phyloP scores from a whole-genome alignment of 257 asterid genomes.

The Lantana camara region DNA sequence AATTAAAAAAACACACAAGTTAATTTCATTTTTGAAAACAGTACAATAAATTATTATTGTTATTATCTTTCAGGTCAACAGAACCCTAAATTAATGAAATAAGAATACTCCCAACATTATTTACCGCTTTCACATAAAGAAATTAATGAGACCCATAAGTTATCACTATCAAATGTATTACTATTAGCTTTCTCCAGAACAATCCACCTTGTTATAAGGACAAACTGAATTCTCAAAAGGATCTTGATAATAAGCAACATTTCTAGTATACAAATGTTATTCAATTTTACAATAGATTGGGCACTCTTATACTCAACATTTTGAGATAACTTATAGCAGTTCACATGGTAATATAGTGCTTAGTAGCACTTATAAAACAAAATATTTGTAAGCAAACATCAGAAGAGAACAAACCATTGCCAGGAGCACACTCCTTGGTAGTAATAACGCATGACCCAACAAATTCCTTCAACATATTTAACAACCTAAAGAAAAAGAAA shows the following conservation, averaged over 20 bases:
- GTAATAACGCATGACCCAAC: slow-evolving; percentile 81
- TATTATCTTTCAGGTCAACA: no score
- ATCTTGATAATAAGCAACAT: not conserved
- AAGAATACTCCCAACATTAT: no score
- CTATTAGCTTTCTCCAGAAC: no score
- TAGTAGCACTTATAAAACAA: not conserved
- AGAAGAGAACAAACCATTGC: slow-evolving; percentile 59
- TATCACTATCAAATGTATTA: no score
- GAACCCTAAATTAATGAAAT: no score
- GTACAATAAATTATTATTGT: no score
- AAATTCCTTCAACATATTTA: slow-evolving; percentile 68
- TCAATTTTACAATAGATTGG: not conserved
- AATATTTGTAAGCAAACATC: not conserved
- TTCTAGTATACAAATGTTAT: not conserved
- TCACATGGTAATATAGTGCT: slow-evolving; percentile 1
- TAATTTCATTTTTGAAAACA: not conserved
- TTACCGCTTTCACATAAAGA: no score
- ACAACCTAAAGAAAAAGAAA: slow-evolving; percentile 45
- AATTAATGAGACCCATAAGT: no score
- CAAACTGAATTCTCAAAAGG: slow-evolving; percentile 3
- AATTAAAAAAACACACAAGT: not conserved
- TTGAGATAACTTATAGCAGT: slow-evolving; percentile 9
- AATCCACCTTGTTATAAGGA: not conserved
- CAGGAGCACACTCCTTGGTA: slow-evolving; percentile 81
- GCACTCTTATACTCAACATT: not conserved